Percentiles rank a stretch among this genome's conserved stretches.
phyloP scores from a whole-genome alignment of 2,329 filamentous ascomycete genomes.

The Chaetoscypha palmicola region DNA sequence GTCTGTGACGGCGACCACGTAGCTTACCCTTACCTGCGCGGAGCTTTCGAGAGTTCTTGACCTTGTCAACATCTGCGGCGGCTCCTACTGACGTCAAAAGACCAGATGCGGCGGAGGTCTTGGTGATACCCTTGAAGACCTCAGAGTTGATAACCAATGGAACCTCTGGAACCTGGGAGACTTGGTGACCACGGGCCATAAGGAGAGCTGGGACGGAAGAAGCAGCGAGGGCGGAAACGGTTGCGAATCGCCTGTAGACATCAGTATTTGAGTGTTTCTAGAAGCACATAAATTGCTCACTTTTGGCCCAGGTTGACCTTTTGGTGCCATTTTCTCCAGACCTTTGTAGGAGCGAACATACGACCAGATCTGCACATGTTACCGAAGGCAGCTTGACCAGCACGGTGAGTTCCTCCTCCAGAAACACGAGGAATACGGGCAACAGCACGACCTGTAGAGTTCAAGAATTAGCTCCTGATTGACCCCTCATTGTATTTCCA shows the following conservation, averaged over 20 bases:
- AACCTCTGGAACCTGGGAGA: slow-evolving; percentile 88
- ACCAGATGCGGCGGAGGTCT: slow-evolving; percentile 79
- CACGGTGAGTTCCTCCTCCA: slow-evolving; percentile 99
- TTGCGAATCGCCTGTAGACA: slow-evolving; percentile 76
- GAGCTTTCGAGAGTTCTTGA: slow-evolving; percentile 92
- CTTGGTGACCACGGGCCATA: slow-evolving; percentile 93
- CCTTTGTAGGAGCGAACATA: slow-evolving; percentile 99
- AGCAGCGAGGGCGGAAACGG: slow-evolving; percentile 92
- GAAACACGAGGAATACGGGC: slow-evolving; percentile 99
- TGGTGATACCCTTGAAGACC: slow-evolving; percentile 75
- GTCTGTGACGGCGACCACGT: slow-evolving; percentile 89
- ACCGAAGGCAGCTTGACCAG: slow-evolving; percentile 99
- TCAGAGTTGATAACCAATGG: slow-evolving; percentile 92
- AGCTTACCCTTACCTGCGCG: slow-evolving; percentile 99
- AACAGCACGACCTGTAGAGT: slow-evolving; percentile 77
- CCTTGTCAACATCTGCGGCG: slow-evolving; percentile 86
- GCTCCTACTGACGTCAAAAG: slow-evolving; percentile 91
- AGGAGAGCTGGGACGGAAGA: slow-evolving; percentile 93
- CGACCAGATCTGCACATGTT: slow-evolving; percentile 99
- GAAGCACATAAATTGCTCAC: slow-evolving; percentile 39
- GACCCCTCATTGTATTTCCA: slow-evolving; percentile 1
- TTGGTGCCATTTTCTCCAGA: slow-evolving; percentile 99
- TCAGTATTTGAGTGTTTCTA: slow-evolving; percentile 26
- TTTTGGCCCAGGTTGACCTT: slow-evolving; percentile 99
- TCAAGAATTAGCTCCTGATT: slow-evolving; percentile 19